phyloP scores from a whole-genome alignment of 139 green algal species.

The Chlamydomonas sphaeroides region DNA sequence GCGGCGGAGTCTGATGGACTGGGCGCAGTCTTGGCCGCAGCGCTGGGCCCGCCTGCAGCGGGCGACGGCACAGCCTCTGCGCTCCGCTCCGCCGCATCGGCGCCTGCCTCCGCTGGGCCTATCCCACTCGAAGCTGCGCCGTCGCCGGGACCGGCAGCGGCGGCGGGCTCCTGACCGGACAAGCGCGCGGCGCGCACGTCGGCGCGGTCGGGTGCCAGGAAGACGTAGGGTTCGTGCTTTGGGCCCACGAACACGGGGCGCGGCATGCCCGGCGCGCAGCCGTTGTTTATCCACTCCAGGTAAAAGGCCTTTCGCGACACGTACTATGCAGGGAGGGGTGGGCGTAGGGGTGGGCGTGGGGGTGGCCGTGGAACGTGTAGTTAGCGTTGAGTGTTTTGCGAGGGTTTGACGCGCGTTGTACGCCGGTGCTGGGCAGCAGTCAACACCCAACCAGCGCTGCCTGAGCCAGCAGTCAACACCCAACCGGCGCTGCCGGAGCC shows the following conservation, averaged over 20 bases:
- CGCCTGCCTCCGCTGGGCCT: conserved; percentile 2
- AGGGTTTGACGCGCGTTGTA: no score
- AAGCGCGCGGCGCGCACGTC: neutral
- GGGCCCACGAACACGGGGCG: conserved; percentile 30
- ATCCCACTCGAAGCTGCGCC: neutral
- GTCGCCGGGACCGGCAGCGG: no score
- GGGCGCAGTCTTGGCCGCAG: neutral
- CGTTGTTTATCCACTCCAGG: conserved; percentile 34
- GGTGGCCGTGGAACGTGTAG: neutral
- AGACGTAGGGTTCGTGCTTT: conserved; percentile 26
- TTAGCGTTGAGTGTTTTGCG: neutral
- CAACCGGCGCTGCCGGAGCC: no score
- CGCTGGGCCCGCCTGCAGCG: neutral
- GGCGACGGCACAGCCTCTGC: neutral
- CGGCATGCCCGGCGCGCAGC: neutral
- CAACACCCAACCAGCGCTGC: no score
- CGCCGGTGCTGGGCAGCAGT: no score
- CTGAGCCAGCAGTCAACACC: no score
- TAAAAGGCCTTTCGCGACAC: conserved; percentile 37
- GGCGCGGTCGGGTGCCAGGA: neutral
- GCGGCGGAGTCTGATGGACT: neutral
- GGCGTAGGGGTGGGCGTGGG: no score
- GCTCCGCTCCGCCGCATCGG: neutral
- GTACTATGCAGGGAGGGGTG: conserved; percentile 20
- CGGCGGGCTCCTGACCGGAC: neutral